Evolutionary conservation across 2,329 filamentous ascomycete genomes (phyloP), one percentile per base, ranked within the genome.

Genomic region (Arthrinium puccinioides): DNA sequence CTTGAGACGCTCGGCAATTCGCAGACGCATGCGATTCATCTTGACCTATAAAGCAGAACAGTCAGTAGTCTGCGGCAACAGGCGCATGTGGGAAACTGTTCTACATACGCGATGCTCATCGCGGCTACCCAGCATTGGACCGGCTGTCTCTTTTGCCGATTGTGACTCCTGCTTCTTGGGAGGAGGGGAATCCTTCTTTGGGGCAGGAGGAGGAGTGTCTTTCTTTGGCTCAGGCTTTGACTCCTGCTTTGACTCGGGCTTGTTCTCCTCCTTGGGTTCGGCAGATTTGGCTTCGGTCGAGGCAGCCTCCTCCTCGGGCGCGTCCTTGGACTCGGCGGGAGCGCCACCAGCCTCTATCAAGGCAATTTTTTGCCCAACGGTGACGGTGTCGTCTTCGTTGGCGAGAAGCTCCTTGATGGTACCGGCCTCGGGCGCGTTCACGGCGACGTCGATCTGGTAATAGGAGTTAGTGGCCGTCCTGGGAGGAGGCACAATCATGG

Each of bases 1-100:
- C 79, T 98, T 98, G 48, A 98, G 77, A 51, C 92, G 88, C 71
- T 98, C 92, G 35, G 92, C 87, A 51, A 97, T 98, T 44, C 92
- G 83, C 44, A 97, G 79, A 48, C 92, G 88, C 92, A 98, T 98
- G 48, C 92, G 87, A 73, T 97, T 97, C 92, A 98, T 98, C 76
- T 98, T 98, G 55, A 97, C 87, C 86, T 92, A 52, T 39, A 45
- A 36, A 25, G n/a, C n/a, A 16, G 25, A 14, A 11, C 13, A 6
- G 25, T 34, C 40, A 27, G 25, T 27, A 27, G 5, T 11, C 25
- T n/a, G 25, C 25, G 25, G 23, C 25, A 14, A 11, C 13, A 4
- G 2, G 25, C 13, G 25, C n/a, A n/a, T n/a, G n/a, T n/a, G n/a
- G n/a, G 24, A 14, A 26, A 26, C 9, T 9, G 7, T 35, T 16